Evolutionary conservation across 495 filamentous ascomycete species (phyloP), one percentile per base, ranked within the genome.

Genomic region (Bryoglossum gracile): DNA sequence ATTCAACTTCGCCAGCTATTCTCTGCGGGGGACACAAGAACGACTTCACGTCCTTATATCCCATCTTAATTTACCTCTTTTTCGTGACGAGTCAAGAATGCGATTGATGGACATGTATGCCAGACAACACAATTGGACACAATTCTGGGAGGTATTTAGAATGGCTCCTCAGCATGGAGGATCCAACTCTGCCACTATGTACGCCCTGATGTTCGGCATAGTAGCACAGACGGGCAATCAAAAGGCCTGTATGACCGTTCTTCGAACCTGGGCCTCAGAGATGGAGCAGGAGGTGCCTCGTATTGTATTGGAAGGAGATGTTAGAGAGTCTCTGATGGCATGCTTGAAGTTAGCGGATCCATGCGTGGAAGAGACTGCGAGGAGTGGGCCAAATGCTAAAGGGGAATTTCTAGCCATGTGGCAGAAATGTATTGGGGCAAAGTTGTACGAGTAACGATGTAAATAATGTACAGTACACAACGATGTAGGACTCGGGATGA

Each of bases 81-180:
- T 76, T 22, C 61, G 69, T 6, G 67, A 71, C 10, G 56, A 74
- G 10, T 62, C 69, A 1, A 65, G 76, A 18, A 58, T 70, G 22
- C 64, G 69, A 28, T 71, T 83, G 8, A 59, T 82, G 46, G 53
- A 63, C 0, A 49, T 69, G 25, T 70, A 68, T 56, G 64, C 59
- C 17, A 56, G 44, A 57, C 50, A 53, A 23, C 56, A 62, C 2
- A 58, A 77, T 43, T 84, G 78, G 69, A 58, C 68, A 10, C 62
- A 62, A 3, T 79, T 88, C 51, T 84, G 77, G 81, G 68, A 74
- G 8, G 54, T 72, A 28, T 89, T 82, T 79, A 69, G 72, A 43
- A 68, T 72, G 38, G 63, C 78, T 19, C 66, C 81, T 35, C 66
- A 71, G 28, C 65, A 70, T 42, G 60, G 68, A 4, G 55, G 64